Conservation (phyloP, 2,329 filamentous ascomycete genomes). For the Hansfordia pulvinata region DNA sequence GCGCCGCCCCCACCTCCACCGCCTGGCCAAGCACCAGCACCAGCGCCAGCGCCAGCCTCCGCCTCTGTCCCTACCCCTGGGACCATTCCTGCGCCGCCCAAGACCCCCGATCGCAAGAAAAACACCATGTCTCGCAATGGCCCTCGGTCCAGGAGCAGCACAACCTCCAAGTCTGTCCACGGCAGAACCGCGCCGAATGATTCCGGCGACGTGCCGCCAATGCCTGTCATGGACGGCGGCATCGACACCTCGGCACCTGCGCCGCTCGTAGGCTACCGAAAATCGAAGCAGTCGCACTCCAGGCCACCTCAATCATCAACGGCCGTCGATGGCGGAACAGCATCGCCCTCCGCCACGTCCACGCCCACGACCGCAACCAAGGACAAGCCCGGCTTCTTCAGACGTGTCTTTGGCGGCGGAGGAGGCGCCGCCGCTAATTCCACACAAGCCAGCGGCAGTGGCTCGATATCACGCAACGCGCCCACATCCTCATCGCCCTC, state of each 20-base stretch:
- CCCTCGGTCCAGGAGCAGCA: constrained; percentile 28
- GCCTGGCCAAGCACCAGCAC: neutral
- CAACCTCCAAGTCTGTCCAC: constrained; percentile 12
- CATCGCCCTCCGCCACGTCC: constrained; percentile 26
- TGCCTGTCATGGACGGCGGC: constrained; percentile 27
- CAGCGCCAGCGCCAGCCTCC: constrained; percentile 15
- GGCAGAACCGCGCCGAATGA: too few relatives aligned
- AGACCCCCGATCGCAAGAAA: constrained; percentile 25
- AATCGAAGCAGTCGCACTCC: constrained; percentile 35
- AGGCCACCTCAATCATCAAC: too few relatives aligned
- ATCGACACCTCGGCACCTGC: constrained; percentile 44
- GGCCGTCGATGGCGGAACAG: too few relatives aligned
- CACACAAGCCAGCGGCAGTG: constrained; percentile 3
- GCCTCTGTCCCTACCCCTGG: constrained; percentile 21
- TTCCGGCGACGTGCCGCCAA: constrained; percentile 7
- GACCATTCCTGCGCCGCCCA: constrained; percentile 23
- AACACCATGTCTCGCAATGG: constrained; percentile 37
- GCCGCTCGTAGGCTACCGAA: constrained; percentile 44
- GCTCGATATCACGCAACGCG: too few relatives aligned
- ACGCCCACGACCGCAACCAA: constrained; percentile 36
- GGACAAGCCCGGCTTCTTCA: constrained; percentile 79
- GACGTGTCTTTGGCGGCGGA: constrained; percentile 82
- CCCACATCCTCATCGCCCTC: too few relatives aligned
- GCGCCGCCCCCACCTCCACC: constrained; percentile 1
- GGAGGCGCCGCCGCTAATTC: too few relatives aligned